Evolutionary conservation across 106 monocot species (phyloP).

Genomic region (Dendrobium chrysotoxum): DNA sequence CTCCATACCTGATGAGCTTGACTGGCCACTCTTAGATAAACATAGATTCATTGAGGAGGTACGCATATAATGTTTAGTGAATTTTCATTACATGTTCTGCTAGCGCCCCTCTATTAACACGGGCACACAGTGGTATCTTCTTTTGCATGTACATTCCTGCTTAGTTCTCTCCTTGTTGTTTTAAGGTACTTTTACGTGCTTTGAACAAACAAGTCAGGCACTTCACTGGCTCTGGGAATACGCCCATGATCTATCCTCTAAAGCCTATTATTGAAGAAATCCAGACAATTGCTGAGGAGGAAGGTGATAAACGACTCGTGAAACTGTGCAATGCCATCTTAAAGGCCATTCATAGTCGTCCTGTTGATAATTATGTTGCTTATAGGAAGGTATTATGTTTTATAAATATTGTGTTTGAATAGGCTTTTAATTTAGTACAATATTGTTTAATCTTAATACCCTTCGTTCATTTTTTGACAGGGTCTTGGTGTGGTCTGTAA

Average conservation of each 20-base stretch:
- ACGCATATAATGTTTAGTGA: slow-evolving; percentile 8
- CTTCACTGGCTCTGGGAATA: slow-evolving; percentile 85
- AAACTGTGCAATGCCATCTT: slow-evolving; percentile 66
- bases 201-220: slow-evolving; percentile 81
- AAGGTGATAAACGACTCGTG: slow-evolving; percentile 32
- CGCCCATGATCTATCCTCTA: slow-evolving; percentile 85
- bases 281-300: slow-evolving; percentile 60
- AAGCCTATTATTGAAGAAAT: slow-evolving; percentile 79
- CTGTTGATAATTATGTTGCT: slow-evolving; percentile 94
- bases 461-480: slow-evolving; percentile 27
- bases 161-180: not conserved
- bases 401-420: not conserved
- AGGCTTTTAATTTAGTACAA: not conserved
- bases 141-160: not conserved
- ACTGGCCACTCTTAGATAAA: slow-evolving; percentile 61
- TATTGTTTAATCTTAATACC: not conserved
- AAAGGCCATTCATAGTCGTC: slow-evolving; percentile 73
- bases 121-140: not conserved
- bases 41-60: slow-evolving; percentile 97
- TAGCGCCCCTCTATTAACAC: not conserved
- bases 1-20: slow-evolving; percentile 77
- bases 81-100: not conserved
- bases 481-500: slow-evolving; percentile 99
- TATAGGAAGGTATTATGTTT: slow-evolving; percentile 70
- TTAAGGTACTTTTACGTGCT: slow-evolving; percentile 62